These are phyloP conservation scores for Albophoma yamanashiensis DNA, from an alignment of 2,329 filamentous ascomycete species.

Conservation along the genomic window DNA sequence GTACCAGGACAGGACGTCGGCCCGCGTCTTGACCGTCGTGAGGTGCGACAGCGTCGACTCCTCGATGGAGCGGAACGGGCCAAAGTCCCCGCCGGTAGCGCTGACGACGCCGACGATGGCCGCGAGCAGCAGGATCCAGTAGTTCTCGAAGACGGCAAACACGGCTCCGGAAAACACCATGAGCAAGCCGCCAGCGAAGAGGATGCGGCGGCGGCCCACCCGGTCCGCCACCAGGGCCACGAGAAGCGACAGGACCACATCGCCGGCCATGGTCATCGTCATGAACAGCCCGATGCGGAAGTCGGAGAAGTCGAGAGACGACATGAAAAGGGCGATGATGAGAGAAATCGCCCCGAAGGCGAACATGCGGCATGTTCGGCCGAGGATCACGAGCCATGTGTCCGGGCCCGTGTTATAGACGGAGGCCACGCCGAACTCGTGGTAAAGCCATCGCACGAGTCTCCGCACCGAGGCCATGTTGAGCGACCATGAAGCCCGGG, in stretches of 20 bases:
- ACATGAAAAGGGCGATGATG: conserved; percentile 51
- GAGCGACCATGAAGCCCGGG: neutral
- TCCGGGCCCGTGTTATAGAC: conserved; percentile 34
- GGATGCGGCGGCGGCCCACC: conserved; percentile 43
- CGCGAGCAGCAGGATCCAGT: conserved; percentile 46
- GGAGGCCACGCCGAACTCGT: conserved; percentile 37
- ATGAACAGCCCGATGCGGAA: conserved; percentile 53
- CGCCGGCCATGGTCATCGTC: conserved; percentile 50
- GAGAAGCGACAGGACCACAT: conserved; percentile 46
- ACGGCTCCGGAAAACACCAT: conserved; percentile 46
- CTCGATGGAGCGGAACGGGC: conserved; percentile 56
- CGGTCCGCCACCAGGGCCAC: conserved; percentile 49
- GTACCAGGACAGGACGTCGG: conserved; percentile 59
- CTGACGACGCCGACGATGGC: conserved; percentile 52
- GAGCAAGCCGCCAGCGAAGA: conserved; percentile 39
- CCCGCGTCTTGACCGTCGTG: conserved; percentile 39
- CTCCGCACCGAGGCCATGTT: neutral
- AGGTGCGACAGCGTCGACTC: conserved; percentile 54
- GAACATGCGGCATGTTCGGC: conserved; percentile 44
- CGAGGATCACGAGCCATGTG: conserved; percentile 42
- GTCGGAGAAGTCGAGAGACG: conserved; percentile 43
- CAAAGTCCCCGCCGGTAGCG: conserved; percentile 54
- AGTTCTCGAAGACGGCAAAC: conserved; percentile 45
- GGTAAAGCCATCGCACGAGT: conserved; percentile 19
- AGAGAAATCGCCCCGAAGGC: conserved; percentile 52